Base-by-base conservation (phyloP, 1,284 basidiomycete species). In the Cutaneotrichosporon dermatis region DNA sequence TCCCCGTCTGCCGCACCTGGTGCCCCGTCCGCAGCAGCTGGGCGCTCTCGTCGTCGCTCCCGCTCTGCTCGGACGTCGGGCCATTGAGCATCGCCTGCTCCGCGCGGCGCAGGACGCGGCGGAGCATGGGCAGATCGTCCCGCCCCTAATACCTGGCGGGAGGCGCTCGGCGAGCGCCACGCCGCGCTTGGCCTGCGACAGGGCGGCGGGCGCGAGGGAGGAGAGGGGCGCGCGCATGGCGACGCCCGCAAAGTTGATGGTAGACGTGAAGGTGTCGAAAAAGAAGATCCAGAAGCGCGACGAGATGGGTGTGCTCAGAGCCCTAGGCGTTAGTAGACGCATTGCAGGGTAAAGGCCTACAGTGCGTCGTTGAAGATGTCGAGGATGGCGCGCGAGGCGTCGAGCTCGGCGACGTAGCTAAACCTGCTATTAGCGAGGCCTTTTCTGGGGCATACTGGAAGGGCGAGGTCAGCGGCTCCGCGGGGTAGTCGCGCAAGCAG, bases 331-430 rank as follows among this genome's bases (percentile, higher is more conserved):
- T 25, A 25, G 25, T 25, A 25, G 25, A 25, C 25, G 25, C 25
- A 25, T 25, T 25, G 25, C 25, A 25, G 25, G 25, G 25, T 25
- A 25, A 25, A 25, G 25, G 25, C 25, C 16, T 57, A 57, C 55
- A 60, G 45, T 9, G 59, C 55, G 7, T 54, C 45, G 13, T 39
- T 25, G 36, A 60, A 48, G 4, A 60, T 45, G 35, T 39, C 37
- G 0, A 63, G 51, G 42, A 63, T 58, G 4, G 57, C 51, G 6
- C 62, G 54, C 11, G 59, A 60, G 10, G 62, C 49, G 36, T 63
- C 62, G 6, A 63, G 52, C 39, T 57, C 62, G 4, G 51, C 33
- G n/a, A 60, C 62, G n/a, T 60, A 60, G 45, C 59, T 60, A 51
- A 46, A 57, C 25, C 25, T 25, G 25, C 25, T 25, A 25, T 25